Conservation (phyloP, 805 yeast genomes). For the Candida sakaeoensis region DNA sequence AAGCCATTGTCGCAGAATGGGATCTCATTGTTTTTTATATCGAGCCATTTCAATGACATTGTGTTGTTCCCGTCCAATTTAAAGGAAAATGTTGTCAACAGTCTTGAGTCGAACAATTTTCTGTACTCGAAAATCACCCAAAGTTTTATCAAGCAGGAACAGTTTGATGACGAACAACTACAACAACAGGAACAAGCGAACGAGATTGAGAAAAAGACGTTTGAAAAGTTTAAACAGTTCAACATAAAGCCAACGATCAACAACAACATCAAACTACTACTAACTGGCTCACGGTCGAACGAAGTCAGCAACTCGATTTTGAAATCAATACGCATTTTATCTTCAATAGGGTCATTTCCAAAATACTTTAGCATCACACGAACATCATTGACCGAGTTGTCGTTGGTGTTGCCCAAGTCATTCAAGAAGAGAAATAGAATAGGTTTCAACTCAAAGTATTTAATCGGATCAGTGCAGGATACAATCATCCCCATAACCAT, state of each 20-base stretch:
- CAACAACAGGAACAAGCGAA: background rate
- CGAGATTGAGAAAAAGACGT: constrained; percentile 30
- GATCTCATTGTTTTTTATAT: constrained; percentile 57
- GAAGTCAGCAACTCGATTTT: constrained; percentile 40
- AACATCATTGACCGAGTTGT: constrained; percentile 49
- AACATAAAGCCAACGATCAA: constrained; percentile 45
- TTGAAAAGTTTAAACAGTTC: constrained; percentile 30
- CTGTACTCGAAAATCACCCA: constrained; percentile 42
- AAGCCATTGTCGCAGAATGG: constrained; percentile 54
- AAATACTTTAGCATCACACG: constrained; percentile 51
- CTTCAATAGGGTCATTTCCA: constrained; percentile 25
- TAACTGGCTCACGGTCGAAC: constrained; percentile 58
- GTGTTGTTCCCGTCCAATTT: constrained; percentile 52
- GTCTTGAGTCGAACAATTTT: constrained; percentile 43
- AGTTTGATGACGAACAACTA: too few species aligned
- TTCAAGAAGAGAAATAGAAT: constrained; percentile 28
- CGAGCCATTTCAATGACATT: constrained; percentile 62
- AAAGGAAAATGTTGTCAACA: constrained; percentile 41
- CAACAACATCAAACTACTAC: constrained; percentile 35
- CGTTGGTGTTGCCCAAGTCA: constrained; percentile 45
- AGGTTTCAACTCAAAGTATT: constrained; percentile 37
- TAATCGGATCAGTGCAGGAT: constrained; percentile 58
- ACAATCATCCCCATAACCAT: constrained; percentile 53
- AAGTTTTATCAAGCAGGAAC: constrained; percentile 31
- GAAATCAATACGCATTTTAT: constrained; percentile 39